Percentiles rank a stretch among this genome's conserved stretches.
phyloP scores from a whole-genome alignment of 202 grass and related monocot genomes.

The Zoysia matrella region DNA sequence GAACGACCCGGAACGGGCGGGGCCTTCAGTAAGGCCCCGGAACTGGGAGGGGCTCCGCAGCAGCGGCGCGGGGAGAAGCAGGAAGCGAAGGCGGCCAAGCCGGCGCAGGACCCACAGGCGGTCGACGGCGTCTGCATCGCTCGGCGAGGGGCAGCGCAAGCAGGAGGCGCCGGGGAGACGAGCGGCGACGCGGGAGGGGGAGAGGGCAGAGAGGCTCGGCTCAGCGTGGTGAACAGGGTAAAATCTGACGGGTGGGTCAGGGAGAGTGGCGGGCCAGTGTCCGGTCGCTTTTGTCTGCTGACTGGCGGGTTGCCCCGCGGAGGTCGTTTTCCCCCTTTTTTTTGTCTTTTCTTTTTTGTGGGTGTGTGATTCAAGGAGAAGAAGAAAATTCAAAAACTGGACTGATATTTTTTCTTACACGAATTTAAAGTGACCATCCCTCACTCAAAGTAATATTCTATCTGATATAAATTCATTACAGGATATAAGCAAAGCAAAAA shows the following conservation, averaged over 20 bases:
- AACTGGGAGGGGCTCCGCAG: neutral
- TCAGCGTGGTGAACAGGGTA: neutral
- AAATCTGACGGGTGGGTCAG: conserved; percentile 28
- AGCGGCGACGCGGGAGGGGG: neutral
- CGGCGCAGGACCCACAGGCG: conserved; percentile 34
- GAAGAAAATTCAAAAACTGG: neutral
- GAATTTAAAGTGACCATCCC: neutral
- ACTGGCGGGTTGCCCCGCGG: neutral
- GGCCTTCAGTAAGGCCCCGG: conserved; percentile 28
- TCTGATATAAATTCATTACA: neutral
- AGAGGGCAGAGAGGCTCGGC: neutral
- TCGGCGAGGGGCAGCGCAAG: neutral
- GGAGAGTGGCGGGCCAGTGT: neutral
- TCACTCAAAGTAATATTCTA: neutral
- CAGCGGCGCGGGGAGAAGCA: neutral
- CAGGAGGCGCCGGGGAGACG: neutral
- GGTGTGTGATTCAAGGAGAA: neutral
- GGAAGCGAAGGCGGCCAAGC: neutral
- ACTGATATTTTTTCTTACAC: neutral
- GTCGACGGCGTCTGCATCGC: conserved; percentile 49
- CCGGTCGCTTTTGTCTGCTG: neutral
- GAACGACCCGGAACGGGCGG: conserved; percentile 3
- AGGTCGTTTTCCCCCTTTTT: neutral
- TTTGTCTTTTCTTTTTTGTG: neutral
- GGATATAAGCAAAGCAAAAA: neutral